These are phyloP conservation scores for Rhynchosporium graminicola DNA, from an alignment of 2,329 filamentous ascomycete genomes.

Conservation along the genomic window DNA sequence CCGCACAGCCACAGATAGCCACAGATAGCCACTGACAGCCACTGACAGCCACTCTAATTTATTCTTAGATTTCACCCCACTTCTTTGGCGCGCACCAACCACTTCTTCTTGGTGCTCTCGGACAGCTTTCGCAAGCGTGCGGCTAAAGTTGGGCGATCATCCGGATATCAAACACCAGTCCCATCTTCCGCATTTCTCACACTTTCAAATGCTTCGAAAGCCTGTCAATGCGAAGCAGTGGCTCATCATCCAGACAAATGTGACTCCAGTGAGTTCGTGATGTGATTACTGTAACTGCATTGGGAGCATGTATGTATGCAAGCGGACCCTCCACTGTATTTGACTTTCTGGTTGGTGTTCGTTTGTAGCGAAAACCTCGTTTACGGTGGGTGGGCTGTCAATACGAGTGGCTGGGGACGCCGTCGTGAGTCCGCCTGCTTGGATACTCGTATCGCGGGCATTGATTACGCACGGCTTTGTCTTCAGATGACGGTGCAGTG, in stretches of 20 bases:
- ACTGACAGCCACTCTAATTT: conserved; percentile 8
- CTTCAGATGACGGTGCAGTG: background rate
- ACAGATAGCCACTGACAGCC: conserved; percentile 11
- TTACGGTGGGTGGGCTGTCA: background rate
- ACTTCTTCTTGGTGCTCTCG: background rate
- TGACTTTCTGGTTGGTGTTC: background rate
- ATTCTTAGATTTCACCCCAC: conserved; percentile 9
- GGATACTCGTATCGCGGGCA: background rate
- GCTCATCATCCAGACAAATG: background rate
- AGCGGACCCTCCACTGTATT: background rate
- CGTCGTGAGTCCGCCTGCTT: conserved; percentile 8
- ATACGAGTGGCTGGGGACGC: conserved; percentile 9
- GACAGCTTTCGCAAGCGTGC: background rate
- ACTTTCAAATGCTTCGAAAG: conserved; percentile 1
- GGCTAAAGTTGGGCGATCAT: conserved; percentile 9
- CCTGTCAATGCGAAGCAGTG: conserved; percentile 13
- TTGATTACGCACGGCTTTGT: too few species aligned
- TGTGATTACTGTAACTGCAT: conserved; percentile 8
- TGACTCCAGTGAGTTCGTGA: background rate
- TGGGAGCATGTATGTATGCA: background rate
- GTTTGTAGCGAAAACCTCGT: background rate
- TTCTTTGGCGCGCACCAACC: conserved; percentile 10
- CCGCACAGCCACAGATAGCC: conserved; percentile 12
- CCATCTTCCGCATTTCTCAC: conserved; percentile 8
- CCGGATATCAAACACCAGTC: conserved; percentile 7